Percentiles rank a stretch among this genome's conserved stretches.
Evolutionary conservation across 805 yeast species (phyloP).

Genomic region (Priceomyces carsonii): DNA sequence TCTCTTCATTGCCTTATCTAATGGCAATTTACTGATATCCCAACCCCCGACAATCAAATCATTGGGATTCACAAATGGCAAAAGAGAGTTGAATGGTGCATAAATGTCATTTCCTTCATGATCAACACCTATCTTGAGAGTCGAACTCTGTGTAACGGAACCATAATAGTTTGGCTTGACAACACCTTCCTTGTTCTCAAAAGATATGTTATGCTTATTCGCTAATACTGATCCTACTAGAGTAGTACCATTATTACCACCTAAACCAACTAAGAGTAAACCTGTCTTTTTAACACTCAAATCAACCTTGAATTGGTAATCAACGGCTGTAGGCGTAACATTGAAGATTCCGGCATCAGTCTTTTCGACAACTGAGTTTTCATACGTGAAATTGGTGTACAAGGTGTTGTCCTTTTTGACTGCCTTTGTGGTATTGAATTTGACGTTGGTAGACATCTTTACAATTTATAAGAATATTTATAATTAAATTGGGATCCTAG

Average conservation of each 20-base stretch:
- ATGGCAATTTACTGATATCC: constrained; percentile 79
- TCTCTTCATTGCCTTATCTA: constrained; percentile 79
- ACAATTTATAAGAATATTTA: neutral
- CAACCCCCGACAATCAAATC: constrained; percentile 91
- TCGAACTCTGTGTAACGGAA: constrained; percentile 90
- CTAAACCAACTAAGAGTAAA: constrained; percentile 87
- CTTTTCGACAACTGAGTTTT: constrained; percentile 70
- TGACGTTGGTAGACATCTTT: constrained; percentile 39
- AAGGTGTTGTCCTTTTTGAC: constrained; percentile 51
- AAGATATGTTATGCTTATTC: constrained; percentile 73
- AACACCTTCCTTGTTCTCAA: constrained; percentile 80
- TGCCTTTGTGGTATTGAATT: constrained; percentile 57
- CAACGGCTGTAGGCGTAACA: constrained; percentile 70
- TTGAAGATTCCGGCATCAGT: constrained; percentile 50
- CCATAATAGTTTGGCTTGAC: constrained; percentile 84
- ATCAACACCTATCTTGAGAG: constrained; percentile 88
- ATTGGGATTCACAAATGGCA: constrained; percentile 88
- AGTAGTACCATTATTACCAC: constrained; percentile 96
- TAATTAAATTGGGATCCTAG: no score
- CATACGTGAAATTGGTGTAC: constrained; percentile 66
- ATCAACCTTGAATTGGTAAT: constrained; percentile 85
- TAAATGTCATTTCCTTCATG: constrained; percentile 78
- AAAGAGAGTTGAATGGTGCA: constrained; percentile 86
- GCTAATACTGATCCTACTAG: constrained; percentile 83
- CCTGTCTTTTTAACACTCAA: constrained; percentile 83